Conservation (phyloP, 2,329 filamentous ascomycete species). For the Arthroderma uncinatum region DNA sequence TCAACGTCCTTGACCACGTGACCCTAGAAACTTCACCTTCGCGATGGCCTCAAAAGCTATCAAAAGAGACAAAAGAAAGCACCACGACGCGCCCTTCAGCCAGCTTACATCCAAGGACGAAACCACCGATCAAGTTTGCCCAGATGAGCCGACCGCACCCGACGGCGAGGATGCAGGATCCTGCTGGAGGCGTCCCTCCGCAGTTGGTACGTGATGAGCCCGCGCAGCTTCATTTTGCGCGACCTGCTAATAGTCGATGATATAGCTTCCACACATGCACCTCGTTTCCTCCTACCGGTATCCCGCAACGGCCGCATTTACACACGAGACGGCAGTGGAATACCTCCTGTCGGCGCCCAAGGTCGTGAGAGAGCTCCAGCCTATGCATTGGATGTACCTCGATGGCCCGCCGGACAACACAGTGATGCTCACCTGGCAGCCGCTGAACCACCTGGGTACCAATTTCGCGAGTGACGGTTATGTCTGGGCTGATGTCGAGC, state of each 20-base stretch:
- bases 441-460: constrained; percentile 55
- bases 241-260: too few species aligned
- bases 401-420: constrained; percentile 71
- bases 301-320: constrained; percentile 58
- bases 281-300: constrained; percentile 76
- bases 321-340: constrained; percentile 65
- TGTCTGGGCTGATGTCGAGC: constrained; percentile 76
- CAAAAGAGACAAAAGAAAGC: too few species aligned
- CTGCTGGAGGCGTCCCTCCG: constrained; percentile 38
- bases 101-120: too few species aligned
- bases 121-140: too few species aligned
- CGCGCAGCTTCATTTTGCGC: too few species aligned
- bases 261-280: constrained; percentile 75
- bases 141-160: constrained; percentile 14
- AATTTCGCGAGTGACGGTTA: constrained; percentile 86
- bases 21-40: too few species aligned
- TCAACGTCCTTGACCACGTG: too few species aligned
- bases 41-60: too few species aligned
- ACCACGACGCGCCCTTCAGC: too few species aligned
- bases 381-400: constrained; percentile 90
- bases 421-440: constrained; percentile 81
- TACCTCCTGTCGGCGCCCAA: constrained; percentile 76
- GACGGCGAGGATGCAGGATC: constrained; percentile 31
- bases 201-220: constrained; percentile 30
- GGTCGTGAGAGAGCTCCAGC: constrained; percentile 69